phyloP scores from a whole-genome alignment of 1,284 basidiomycete species.

The Cronartium quercuum region DNA sequence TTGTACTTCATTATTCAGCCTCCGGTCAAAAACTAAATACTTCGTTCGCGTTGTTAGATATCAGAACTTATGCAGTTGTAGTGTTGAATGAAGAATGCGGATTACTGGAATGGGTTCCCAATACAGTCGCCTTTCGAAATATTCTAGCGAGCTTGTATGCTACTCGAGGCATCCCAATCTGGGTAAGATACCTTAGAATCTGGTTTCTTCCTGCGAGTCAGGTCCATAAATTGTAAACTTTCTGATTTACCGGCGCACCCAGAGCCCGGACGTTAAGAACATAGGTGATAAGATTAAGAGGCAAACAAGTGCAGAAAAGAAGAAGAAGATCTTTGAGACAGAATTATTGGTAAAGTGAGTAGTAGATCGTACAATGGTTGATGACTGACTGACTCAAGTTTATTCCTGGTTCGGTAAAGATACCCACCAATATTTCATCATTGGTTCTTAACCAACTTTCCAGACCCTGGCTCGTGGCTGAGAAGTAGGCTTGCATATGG shows the following conservation, averaged over 20 bases:
- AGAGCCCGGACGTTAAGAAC: conserved; percentile 46
- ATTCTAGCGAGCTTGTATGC: conserved; percentile 72
- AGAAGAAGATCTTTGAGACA: conserved; percentile 58
- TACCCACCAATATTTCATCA: conserved; percentile 86
- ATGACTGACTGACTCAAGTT: not conserved
- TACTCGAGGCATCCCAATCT: conserved; percentile 55
- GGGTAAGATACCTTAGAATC: conserved; percentile 41
- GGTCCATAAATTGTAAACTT: conserved; percentile 47
- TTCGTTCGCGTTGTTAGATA: conserved; percentile 57
- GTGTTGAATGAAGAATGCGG: conserved; percentile 96
- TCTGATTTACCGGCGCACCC: conserved; percentile 59
- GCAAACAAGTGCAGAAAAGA: conserved; percentile 51
- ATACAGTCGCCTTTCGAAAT: conserved; percentile 77
- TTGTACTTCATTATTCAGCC: not conserved
- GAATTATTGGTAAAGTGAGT: conserved; percentile 61
- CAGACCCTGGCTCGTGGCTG: conserved; percentile 92
- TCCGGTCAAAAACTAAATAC: not conserved
- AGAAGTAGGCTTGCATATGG: conserved; percentile 77
- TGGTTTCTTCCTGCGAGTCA: not conserved
- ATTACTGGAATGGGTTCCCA: conserved; percentile 96
- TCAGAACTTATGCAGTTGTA: conserved; percentile 92
- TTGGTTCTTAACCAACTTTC: conserved; percentile 95
- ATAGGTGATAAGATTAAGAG: conserved; percentile 34
- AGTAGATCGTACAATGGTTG: not conserved
- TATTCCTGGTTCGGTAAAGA: conserved; percentile 50